Evolutionary conservation across 306 rosid genomes (phyloP), one percentile per base, ranked within the genome.

Genomic region (Amphicarpaea edgeworthii): DNA sequence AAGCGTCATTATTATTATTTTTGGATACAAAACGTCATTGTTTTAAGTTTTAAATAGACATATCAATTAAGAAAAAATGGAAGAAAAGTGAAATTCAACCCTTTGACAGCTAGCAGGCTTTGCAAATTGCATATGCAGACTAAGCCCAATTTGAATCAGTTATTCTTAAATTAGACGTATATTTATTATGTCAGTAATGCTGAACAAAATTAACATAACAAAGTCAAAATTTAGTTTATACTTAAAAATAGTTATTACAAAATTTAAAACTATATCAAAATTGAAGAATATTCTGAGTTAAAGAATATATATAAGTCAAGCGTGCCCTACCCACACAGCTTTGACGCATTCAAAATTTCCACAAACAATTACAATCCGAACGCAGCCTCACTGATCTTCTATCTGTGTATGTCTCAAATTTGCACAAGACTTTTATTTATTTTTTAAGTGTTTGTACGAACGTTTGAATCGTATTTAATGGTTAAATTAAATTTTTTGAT

Each of bases 311-410:
- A 2, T 4, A 37, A 34, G 5, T 1, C 4, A 40, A 4, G 37
- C 72, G 34, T 43, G n/a, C 10, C 12, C n/a, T 23, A 24, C 21
- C 11, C 9, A 41, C 8, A 23, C 8, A 28, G 41, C 5, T 6
- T 43, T 24, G 55, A 21, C 66, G 43, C 42, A 1, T 60, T 16
- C 47, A 7, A 34, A 62, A n/a, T 58, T 60, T 60, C 12, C 45
- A 20, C 12, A n/a, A 47, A 45, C 8, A 23, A 47, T 77, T 15
- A 45, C 8, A 23, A 47, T 77, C 20, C 16, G 26, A 78, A 58
- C 37, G 82, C 82, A 60, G 64, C 9, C 40, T 34, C 9, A 7
- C 7, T 6, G 6, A 4, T 30, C 5, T 4, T 34, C 9, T 34
- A 34, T 34, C 70, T 3, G 12, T 3, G 12, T 16, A 54, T 57